These are phyloP conservation scores for Trichoderma sp. DNA, from an alignment of 2,329 filamentous ascomycete genomes.

Conservation along the genomic window DNA sequence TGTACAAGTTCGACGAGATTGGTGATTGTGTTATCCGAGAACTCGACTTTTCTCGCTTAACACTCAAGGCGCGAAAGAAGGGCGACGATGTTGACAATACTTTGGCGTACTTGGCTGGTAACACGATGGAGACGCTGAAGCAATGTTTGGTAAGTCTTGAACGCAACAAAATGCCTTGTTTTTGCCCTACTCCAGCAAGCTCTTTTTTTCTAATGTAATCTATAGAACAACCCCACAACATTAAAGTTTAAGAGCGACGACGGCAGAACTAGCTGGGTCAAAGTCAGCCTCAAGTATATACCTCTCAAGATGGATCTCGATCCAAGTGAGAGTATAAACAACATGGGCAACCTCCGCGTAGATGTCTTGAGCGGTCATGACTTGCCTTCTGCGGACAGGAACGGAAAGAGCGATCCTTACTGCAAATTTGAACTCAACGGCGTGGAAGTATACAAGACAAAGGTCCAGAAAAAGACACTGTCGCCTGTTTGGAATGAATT, in stretches of 20 bases:
- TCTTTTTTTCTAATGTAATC: not conserved
- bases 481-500: conserved; percentile 95
- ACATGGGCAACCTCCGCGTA: conserved; percentile 94
- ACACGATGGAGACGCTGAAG: conserved; percentile 84
- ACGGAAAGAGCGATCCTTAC: conserved; percentile 96
- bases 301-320: conserved; percentile 94
- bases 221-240: conserved; percentile 83
- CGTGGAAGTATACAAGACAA: conserved; percentile 91
- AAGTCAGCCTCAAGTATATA: conserved; percentile 91
- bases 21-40: conserved; percentile 96
- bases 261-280: conserved; percentile 77
- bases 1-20: conserved; percentile 83
- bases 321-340: conserved; percentile 96
- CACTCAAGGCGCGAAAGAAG: conserved; percentile 82
- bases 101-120: conserved; percentile 80
- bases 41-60: conserved; percentile 93
- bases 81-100: conserved; percentile 75
- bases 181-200: not conserved
- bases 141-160: conserved; percentile 72
- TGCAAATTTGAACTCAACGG: conserved; percentile 92
- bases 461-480: conserved; percentile 94
- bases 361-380: conserved; percentile 85
- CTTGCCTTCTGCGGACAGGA: conserved; percentile 91
- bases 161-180: not conserved
- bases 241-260: conserved; percentile 79